These are phyloP conservation scores for Stephanodiscus triporus DNA, from an alignment of 108 stramenopile genomes.

Conservation along the genomic window DNA sequence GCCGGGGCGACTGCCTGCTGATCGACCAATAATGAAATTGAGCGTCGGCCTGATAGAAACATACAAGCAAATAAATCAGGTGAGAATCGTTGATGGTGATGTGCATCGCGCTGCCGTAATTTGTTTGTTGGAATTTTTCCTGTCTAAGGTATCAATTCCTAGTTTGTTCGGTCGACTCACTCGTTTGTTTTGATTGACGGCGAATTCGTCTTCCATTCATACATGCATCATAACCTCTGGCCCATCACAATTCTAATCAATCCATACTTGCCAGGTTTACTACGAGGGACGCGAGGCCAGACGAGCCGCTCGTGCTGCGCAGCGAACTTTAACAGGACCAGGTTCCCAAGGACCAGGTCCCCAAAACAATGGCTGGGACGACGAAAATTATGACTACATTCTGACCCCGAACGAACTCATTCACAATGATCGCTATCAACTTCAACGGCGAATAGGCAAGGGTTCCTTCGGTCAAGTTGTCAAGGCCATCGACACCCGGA, in stretches of 20 bases:
- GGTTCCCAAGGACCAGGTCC: slow-evolving; percentile 41
- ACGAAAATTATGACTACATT: slow-evolving; percentile 98
- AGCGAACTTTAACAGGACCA: slow-evolving; percentile 17
- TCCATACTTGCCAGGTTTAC: slow-evolving; percentile 57
- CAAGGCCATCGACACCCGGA: slow-evolving; percentile 75
- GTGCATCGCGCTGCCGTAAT: not conserved
- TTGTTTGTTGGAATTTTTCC: not conserved
- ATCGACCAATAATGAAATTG: slow-evolving; percentile 88
- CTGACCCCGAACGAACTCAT: slow-evolving; percentile 84
- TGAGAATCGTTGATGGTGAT: slow-evolving; percentile 5
- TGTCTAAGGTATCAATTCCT: not conserved
- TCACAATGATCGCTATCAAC: slow-evolving; percentile 75
- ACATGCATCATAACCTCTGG: too few relatives aligned
- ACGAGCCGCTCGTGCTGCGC: slow-evolving; percentile 60
- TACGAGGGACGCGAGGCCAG: slow-evolving; percentile 85
- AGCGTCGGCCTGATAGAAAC: slow-evolving; percentile 91
- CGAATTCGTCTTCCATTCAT: too few relatives aligned
- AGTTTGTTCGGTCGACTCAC: not conserved
- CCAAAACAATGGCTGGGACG: slow-evolving; percentile 95
- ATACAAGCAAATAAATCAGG: slow-evolving; percentile 92
- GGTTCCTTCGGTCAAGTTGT: slow-evolving; percentile 97
- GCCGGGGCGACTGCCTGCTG: slow-evolving; percentile 48
- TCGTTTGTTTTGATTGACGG: not conserved
- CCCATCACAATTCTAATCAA: not conserved
- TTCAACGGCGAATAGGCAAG: slow-evolving; percentile 96